These are phyloP conservation scores for Trypanosoma cruzi DNA, from an alignment of 208 protist species.

Conservation along the genomic window DNA sequence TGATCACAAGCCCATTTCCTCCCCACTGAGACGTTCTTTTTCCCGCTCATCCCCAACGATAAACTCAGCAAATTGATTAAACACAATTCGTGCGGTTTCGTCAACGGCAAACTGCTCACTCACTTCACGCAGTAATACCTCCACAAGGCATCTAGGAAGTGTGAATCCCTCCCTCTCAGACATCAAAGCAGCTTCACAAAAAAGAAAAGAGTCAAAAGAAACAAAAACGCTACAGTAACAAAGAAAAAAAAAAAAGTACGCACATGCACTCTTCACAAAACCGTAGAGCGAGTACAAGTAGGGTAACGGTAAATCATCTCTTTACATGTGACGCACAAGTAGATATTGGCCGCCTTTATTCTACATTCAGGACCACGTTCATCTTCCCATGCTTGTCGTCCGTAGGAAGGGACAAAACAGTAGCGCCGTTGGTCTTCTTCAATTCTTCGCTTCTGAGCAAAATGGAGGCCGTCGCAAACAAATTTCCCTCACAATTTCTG, in stretches of 20 bases:
- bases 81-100: constrained; percentile 33
- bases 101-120: constrained; percentile 41
- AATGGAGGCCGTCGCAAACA: constrained; percentile 31
- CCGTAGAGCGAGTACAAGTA: no score
- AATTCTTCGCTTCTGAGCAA: constrained; percentile 22
- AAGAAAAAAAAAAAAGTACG: constrained; percentile 12
- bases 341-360: neutral
- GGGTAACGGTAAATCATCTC: neutral
- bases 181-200: constrained; percentile 13
- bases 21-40: constrained; percentile 7
- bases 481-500: constrained; percentile 9
- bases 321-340: neutral
- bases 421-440: neutral
- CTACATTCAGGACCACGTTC: constrained; percentile 30
- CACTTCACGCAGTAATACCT: constrained; percentile 45
- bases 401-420: constrained; percentile 27
- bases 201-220: constrained; percentile 1
- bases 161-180: neutral
- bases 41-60: constrained; percentile 28
- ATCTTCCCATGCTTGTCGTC: constrained; percentile 26
- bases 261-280: no score
- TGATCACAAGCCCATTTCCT: constrained; percentile 31
- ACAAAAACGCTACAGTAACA: neutral
- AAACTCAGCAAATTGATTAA: constrained; percentile 34
- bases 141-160: constrained; percentile 29